Conservation (phyloP, 2,329 filamentous ascomycete species). For the Trichoderma arundinaceum region DNA sequence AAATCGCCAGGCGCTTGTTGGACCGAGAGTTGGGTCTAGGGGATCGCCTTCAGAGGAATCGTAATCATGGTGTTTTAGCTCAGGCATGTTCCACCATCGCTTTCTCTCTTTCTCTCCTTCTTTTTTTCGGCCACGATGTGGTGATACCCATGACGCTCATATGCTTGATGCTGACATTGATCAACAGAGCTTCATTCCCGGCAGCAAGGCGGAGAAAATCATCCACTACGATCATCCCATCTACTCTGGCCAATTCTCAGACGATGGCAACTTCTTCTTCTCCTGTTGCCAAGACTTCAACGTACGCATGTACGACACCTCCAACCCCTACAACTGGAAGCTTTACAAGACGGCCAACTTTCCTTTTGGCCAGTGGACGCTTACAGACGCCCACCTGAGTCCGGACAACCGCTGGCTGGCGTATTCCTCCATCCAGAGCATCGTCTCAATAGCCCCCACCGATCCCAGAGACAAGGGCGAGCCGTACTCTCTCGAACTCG, state of each 20-base stretch:
- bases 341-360: constrained; percentile 92
- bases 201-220: constrained; percentile 78
- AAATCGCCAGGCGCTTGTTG: constrained; percentile 73
- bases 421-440: constrained; percentile 85
- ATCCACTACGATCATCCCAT: constrained; percentile 86
- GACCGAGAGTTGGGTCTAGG: constrained; percentile 82
- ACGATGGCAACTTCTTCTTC: constrained; percentile 98
- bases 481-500: constrained; percentile 77
- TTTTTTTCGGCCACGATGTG: background rate
- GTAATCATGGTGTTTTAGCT: constrained; percentile 69
- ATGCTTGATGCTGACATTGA: background rate
- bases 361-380: constrained; percentile 90
- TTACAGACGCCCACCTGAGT: constrained; percentile 90
- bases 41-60: constrained; percentile 61
- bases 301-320: constrained; percentile 97
- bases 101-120: background rate
- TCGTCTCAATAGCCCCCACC: constrained; percentile 85
- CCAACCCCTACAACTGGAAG: constrained; percentile 92
- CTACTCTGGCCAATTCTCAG: constrained; percentile 95
- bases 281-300: constrained; percentile 89
- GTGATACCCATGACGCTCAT: background rate
- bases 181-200: constrained; percentile 73
- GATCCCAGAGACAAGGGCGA: constrained; percentile 82
- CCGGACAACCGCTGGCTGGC: constrained; percentile 92
- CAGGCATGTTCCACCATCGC: constrained; percentile 59